Percentiles rank a stretch among this genome's conserved stretches.
Conservation (phyloP, 805 yeast species). For the Starmerella apicola region DNA sequence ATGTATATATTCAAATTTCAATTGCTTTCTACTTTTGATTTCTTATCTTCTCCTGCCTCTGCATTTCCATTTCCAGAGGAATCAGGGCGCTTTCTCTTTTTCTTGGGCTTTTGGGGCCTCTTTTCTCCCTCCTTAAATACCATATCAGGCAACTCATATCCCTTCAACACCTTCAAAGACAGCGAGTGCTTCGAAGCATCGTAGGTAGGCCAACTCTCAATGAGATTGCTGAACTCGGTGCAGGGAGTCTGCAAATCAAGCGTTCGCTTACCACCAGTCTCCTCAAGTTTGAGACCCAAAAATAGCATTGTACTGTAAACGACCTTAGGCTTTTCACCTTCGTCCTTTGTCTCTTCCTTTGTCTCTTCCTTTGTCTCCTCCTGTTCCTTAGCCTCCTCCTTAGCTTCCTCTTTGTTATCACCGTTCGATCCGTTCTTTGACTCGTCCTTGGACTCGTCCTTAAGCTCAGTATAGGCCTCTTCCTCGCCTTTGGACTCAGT, state of each 20-base stretch:
- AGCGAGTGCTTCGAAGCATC: constrained; percentile 49
- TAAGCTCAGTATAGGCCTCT: constrained; percentile 15
- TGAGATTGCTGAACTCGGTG: constrained; percentile 69
- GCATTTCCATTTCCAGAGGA: constrained; percentile 17
- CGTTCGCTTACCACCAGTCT: constrained; percentile 24
- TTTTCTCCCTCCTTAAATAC: constrained; percentile 71
- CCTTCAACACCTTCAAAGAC: constrained; percentile 58
- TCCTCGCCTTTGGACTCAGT: constrained; percentile 16
- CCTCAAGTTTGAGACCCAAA: constrained; percentile 58
- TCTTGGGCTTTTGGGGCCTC: constrained; percentile 52
- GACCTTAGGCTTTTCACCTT: neutral
- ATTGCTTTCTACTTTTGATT: constrained; percentile 4
- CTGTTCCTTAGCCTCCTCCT: neutral
- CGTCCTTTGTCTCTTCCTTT: constrained; percentile 1
- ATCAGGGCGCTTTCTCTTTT: constrained; percentile 29
- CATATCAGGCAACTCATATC: constrained; percentile 66
- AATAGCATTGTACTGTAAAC: constrained; percentile 51
- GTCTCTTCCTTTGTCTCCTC: neutral
- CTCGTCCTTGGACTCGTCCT: constrained; percentile 8
- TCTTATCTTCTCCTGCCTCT: constrained; percentile 6
- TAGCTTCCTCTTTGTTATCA: neutral
- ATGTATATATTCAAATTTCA: neutral
- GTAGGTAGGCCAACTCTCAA: constrained; percentile 61
- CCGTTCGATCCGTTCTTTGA: constrained; percentile 1
- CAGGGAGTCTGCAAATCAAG: constrained; percentile 84